Conservation (phyloP, 768 basidiomycete genomes). For the Podaxis sp. region DNA sequence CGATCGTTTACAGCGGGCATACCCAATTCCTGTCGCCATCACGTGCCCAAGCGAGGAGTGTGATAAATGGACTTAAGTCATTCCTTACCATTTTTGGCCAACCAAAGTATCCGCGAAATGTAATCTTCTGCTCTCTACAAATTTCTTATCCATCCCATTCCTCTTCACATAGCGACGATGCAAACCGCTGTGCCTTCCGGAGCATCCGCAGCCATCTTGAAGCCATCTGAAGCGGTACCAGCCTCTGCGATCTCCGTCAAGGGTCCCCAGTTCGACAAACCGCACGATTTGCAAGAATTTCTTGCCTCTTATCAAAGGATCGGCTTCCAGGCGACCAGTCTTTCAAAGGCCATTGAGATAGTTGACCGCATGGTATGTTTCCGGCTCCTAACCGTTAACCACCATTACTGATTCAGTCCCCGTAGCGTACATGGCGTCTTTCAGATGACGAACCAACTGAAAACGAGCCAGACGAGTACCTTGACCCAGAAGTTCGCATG, state of each 20-base stretch:
- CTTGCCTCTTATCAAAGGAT: conserved; percentile 83
- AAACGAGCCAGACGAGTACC: conserved; percentile 70
- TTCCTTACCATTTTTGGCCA: not conserved
- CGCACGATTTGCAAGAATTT: conserved; percentile 64
- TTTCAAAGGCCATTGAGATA: conserved; percentile 85
- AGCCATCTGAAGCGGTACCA: conserved; percentile 72
- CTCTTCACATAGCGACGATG: conserved; percentile 24
- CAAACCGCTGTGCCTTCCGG: conserved; percentile 35
- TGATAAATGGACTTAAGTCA: not conserved
- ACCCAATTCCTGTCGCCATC: conserved; percentile 11
- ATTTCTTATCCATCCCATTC: conserved; percentile 12
- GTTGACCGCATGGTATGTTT: conserved; percentile 86
- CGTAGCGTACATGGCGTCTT: conserved; percentile 83
- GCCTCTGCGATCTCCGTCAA: conserved; percentile 66
- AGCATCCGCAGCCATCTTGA: conserved; percentile 76
- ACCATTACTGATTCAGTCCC: conserved; percentile 2
- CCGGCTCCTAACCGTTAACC: not conserved
- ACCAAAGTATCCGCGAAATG: not conserved
- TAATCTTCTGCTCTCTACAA: not conserved
- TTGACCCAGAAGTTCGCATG: conserved; percentile 57
- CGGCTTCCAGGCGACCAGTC: conserved; percentile 95
- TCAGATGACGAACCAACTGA: conserved; percentile 77
- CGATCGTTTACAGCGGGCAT: not conserved
- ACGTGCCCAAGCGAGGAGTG: conserved; percentile 2
- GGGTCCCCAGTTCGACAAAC: conserved; percentile 86